Conservation (phyloP, 164 flowering plant species). For the grape (Vitis vinifera) region DNA sequence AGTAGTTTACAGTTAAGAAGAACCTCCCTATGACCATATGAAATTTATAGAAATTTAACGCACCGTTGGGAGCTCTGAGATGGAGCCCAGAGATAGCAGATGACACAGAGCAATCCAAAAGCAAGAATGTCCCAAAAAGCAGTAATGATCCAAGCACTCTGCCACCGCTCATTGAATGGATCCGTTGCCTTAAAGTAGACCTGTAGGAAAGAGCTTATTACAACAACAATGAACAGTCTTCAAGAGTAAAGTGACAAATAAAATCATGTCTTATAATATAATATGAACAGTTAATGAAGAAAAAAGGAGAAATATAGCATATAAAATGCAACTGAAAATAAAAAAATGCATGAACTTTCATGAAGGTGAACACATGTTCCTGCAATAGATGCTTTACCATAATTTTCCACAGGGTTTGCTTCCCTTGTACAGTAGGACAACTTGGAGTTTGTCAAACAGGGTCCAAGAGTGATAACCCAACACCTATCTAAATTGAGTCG, state of each 20-base stretch:
- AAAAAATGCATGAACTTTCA: too few relatives aligned
- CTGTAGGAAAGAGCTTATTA: slow-evolving; percentile 34
- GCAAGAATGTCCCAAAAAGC: slow-evolving; percentile 94
- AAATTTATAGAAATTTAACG: neutral
- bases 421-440: too few relatives aligned
- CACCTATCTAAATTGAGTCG: too few relatives aligned
- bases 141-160: slow-evolving; percentile 93
- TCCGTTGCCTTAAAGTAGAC: slow-evolving; percentile 95
- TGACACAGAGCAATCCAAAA: slow-evolving; percentile 71
- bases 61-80: slow-evolving; percentile 90
- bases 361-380: too few relatives aligned
- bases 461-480: too few relatives aligned
- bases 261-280: neutral
- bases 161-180: slow-evolving; percentile 93
- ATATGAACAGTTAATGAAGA: neutral
- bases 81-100: slow-evolving; percentile 97
- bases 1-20: too few relatives aligned
- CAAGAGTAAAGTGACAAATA: neutral
- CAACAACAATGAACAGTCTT: slow-evolving; percentile 1
- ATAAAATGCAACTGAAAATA: too few relatives aligned
- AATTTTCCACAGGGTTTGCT: too few relatives aligned
- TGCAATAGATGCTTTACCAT: too few relatives aligned
- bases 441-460: too few relatives aligned
- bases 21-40: neutral
- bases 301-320: neutral